Percentiles rank a stretch among this genome's conserved stretches.
These are phyloP conservation scores for Tirmania nivea DNA, from an alignment of 495 filamentous ascomycete genomes.

Conservation along the genomic window DNA sequence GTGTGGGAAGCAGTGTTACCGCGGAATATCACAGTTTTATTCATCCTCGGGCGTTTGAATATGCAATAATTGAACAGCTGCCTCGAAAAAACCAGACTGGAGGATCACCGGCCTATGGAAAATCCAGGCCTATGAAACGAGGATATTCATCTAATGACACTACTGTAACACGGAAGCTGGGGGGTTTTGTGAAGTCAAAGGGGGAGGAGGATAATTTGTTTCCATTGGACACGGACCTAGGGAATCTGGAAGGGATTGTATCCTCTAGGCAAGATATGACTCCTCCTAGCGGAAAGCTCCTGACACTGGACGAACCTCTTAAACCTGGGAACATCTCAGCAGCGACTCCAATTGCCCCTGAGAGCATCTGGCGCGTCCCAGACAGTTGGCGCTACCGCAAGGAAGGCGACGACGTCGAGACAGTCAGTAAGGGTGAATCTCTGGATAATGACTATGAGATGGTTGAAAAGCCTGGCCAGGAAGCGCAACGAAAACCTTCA, in stretches of 20 bases:
- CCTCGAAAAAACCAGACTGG: constrained; percentile 6
- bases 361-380: constrained; percentile 58
- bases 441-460: constrained; percentile 37
- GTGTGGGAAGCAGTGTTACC: neutral
- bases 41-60: constrained; percentile 13
- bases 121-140: neutral
- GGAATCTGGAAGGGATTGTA: constrained; percentile 67
- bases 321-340: constrained; percentile 11
- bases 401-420: constrained; percentile 31
- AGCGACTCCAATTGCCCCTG: constrained; percentile 18
- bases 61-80: constrained; percentile 9
- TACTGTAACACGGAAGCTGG: constrained; percentile 25
- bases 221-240: constrained; percentile 70
- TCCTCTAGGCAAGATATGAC: constrained; percentile 38
- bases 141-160: constrained; percentile 42
- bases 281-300: constrained; percentile 34
- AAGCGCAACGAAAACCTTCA: constrained; percentile 19
- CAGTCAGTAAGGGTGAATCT: constrained; percentile 28
- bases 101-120: neutral
- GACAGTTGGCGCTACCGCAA: constrained; percentile 82
- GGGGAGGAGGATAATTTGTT: constrained; percentile 25
- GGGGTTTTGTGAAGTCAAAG: constrained; percentile 25
- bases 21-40: constrained; percentile 8
- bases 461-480: constrained; percentile 40
- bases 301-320: neutral